phyloP scores from a whole-genome alignment of 495 filamentous ascomycete species.

The Penicillium maclennaniae region DNA sequence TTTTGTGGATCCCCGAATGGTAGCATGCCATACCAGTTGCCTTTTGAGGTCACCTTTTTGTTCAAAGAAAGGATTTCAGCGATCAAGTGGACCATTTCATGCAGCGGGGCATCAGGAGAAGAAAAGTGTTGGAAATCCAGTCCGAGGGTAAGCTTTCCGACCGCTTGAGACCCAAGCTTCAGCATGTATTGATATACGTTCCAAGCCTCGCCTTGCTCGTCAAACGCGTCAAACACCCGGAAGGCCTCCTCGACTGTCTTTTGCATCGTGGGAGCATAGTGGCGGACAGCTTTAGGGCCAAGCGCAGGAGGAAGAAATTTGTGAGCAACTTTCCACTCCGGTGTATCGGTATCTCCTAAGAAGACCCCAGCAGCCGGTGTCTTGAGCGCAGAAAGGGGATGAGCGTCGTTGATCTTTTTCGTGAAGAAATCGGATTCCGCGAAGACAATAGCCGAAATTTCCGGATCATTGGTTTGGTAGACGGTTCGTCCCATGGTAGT shows the following conservation, averaged over 20 bases:
- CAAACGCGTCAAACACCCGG: slow-evolving; percentile 51
- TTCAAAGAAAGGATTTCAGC: slow-evolving; percentile 45
- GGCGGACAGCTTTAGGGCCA: slow-evolving; percentile 51
- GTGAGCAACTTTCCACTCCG: slow-evolving; percentile 45
- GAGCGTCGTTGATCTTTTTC: slow-evolving; percentile 47
- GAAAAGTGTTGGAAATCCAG: slow-evolving; percentile 52
- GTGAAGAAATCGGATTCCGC: slow-evolving; percentile 48
- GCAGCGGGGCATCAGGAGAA: slow-evolving; percentile 34
- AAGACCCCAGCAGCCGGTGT: slow-evolving; percentile 47
- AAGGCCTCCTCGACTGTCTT: slow-evolving; percentile 40
- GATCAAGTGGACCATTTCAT: slow-evolving; percentile 39
- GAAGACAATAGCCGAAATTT: slow-evolving; percentile 37
- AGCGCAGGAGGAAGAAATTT: slow-evolving; percentile 55
- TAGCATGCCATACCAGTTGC: slow-evolving; percentile 47
- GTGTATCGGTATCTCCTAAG: slow-evolving; percentile 47
- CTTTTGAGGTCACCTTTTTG: slow-evolving; percentile 47
- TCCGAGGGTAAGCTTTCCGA: slow-evolving; percentile 49
- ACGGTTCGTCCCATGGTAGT: slow-evolving; percentile 47
- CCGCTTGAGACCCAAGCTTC: slow-evolving; percentile 51
- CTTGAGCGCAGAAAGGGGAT: slow-evolving; percentile 48
- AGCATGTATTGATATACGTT: slow-evolving; percentile 61
- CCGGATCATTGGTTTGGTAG: slow-evolving; percentile 51
- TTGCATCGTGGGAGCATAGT: slow-evolving; percentile 56
- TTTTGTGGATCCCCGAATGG: slow-evolving; percentile 50
- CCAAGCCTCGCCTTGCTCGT: slow-evolving; percentile 44